Conservation (phyloP, 2,329 filamentous ascomycete genomes). For the Plectosphaerella sp. region DNA sequence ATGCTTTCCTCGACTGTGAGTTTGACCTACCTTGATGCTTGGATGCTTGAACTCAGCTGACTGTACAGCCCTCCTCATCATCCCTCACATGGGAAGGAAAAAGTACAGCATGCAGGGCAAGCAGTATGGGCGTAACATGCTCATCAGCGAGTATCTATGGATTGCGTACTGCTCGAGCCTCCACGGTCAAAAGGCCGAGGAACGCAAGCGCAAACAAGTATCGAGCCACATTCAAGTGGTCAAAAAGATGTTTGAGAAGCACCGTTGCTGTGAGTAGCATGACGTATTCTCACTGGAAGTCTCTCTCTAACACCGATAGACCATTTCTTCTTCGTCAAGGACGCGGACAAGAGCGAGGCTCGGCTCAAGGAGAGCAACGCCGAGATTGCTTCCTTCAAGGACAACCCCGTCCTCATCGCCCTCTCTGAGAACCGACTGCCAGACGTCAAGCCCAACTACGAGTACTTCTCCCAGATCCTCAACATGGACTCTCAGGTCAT, state of each 20-base stretch:
- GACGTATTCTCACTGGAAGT: background rate
- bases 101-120: constrained; percentile 63
- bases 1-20: constrained; percentile 64
- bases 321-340: constrained; percentile 56
- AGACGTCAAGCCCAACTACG: constrained; percentile 56
- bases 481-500: constrained; percentile 48
- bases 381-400: constrained; percentile 56
- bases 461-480: constrained; percentile 55
- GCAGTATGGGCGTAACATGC: constrained; percentile 64
- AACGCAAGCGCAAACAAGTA: constrained; percentile 58
- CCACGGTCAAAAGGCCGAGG: constrained; percentile 39
- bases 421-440: constrained; percentile 54
- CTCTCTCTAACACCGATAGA: constrained; percentile 28
- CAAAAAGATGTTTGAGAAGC: constrained; percentile 60
- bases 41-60: background rate
- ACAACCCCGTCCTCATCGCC: constrained; percentile 59
- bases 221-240: constrained; percentile 69
- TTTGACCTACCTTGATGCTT: background rate
- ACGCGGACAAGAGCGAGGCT: constrained; percentile 48
- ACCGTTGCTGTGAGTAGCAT: constrained; percentile 55
- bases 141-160: constrained; percentile 66
- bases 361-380: constrained; percentile 32
- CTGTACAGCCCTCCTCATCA: constrained; percentile 53
- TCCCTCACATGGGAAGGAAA: constrained; percentile 61
- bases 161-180: constrained; percentile 42